Base-by-base conservation (phyloP, 2,329 filamentous ascomycete genomes). In the Hymenoscyphus albidus region DNA sequence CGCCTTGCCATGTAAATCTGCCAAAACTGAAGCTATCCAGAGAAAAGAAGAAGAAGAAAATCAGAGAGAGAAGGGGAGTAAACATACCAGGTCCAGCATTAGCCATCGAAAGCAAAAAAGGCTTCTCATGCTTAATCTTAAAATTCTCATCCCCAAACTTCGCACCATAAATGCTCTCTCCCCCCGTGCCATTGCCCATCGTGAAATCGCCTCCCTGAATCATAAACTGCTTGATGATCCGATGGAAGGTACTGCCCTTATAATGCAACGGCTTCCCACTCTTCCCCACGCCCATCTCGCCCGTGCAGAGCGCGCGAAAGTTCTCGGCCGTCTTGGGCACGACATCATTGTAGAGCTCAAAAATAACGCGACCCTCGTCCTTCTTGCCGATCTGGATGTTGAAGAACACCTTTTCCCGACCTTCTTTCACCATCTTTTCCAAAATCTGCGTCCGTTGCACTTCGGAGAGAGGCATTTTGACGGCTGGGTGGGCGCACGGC, bases 71-170 rank as follows among this genome's bases (percentile, higher is more conserved):
- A 32, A 59, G 35, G 13, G 14, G 7, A 39, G 14, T 7, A 48
- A 59, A 79, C 86, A 72, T 84, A 90, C 90, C 92, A 57, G 93
- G 92, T 58, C 95, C 95, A 69, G 95, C 94, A 77, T 99, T 99
- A 74, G 95, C 95, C 95, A 99, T 99, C 76, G 91, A 96, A 67
- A 99, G 83, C 70, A 98, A 82, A 82, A 97, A 97, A 1, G 95
- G 93, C 73, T 89, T 90, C 73, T 96, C 91, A 76, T 99, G 95
- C 83, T 96, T 93, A 75, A 89, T 81, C 62, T 91, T 85, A 75
- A 99, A 98, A 78, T 96, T 96, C 84, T 99, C 94, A 74, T 99
- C 94, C 73, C 92, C 91, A 74, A 99, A 99, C 81, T 97, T 98
- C 77, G 90, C 90, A 75, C 94, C 94, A 76, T 98, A 99, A 78